Conservation (phyloP, 192 early-diverging fungal species). For the Backusella circina region DNA sequence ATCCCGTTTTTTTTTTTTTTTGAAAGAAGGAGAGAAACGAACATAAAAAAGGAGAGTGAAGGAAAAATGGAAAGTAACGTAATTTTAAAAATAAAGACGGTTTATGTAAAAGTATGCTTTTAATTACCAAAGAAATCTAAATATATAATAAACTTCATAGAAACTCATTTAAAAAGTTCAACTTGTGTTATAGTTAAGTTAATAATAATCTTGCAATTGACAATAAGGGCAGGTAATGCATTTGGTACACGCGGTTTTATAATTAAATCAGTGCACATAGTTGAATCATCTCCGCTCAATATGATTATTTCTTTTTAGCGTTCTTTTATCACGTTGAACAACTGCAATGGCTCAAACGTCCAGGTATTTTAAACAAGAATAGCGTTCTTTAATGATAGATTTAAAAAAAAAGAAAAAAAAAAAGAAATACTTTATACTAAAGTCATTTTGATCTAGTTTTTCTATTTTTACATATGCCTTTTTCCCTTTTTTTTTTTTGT, state of each 20-base stretch:
- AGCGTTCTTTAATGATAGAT: neutral
- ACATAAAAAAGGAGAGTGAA: neutral
- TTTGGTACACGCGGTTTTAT: neutral
- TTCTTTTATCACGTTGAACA: neutral
- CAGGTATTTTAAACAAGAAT: neutral
- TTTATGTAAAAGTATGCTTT: no score
- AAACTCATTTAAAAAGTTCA: neutral
- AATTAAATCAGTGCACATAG: neutral
- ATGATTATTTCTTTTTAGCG: no score
- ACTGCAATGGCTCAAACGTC: neutral
- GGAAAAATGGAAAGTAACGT: neutral
- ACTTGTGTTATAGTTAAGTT: neutral
- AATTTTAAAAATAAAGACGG: no score
- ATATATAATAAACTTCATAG: neutral
- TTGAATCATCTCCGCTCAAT: neutral
- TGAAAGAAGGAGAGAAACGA: neutral
- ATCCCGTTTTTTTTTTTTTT: neutral
- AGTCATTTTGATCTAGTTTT: neutral
- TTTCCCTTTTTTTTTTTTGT: neutral
- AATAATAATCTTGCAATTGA: neutral
- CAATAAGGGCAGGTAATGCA: neutral
- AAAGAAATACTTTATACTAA: neutral
- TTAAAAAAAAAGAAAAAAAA: neutral
- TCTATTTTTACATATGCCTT: neutral
- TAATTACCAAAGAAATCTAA: neutral